Evolutionary conservation across 805 yeast genomes (phyloP), one percentile per base, ranked within the genome.

Genomic region (Metschnikowia santaceciliae): DNA sequence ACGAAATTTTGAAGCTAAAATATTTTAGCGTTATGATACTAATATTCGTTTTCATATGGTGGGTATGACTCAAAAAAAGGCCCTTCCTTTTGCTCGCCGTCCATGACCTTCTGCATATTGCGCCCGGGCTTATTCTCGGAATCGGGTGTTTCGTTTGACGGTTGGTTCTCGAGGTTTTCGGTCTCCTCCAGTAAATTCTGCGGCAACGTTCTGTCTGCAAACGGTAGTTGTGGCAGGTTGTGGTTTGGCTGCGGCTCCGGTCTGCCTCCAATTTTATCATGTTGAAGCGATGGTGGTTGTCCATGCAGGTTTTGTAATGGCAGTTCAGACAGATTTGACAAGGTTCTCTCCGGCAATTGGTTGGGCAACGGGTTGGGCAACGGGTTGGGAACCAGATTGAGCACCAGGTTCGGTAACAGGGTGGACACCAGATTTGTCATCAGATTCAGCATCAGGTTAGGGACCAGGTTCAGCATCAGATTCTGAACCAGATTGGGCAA

Each of bases 1-100:
- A 26, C 30, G 30, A 26, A 26, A 8, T 26, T 26, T 26, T 26
- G 30, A 26, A 26, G 30, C 30, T 8, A 26, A 26, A 26, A 35
- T 13, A 6, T 7, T 22, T 7, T 32, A 4, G 6, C 26, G 32
- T 32, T 15, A 7, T 14, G 15, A 15, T 32, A 32, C 23, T 50
- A 53, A 35, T 53, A 53, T 42, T 46, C 50, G 32, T 44, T 50
- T 30, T 50, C 58, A 48, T 53, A 56, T 10, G 45, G 40, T n/a
- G 52, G 26, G 49, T 51, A 56, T 32, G 44, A 47, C 14, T 49
- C 58, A 39, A 50, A 56, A 17, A 35, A 49, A 13, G 50, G 33
- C 19, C 42, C 49, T 8, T 46, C 47, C 23, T 46, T 46, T 32
- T 37, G 42, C 33, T 35, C 37, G 7, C 43, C 38, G 15, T 30